phyloP scores from a whole-genome alignment of 2,329 filamentous ascomycete genomes.

The Penicillium crustosum region DNA sequence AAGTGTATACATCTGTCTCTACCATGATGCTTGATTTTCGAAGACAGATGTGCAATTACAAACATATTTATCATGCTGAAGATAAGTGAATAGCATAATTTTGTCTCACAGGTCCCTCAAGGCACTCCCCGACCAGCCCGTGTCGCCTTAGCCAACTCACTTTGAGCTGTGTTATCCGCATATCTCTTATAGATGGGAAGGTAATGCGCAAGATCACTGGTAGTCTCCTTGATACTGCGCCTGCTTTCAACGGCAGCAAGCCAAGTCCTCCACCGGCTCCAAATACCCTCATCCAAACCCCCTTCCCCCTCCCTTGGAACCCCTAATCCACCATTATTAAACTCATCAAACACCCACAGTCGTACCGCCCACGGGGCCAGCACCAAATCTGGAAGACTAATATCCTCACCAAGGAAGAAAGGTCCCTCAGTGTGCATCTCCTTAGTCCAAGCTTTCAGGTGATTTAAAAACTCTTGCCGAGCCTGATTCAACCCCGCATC shows the following conservation, averaged over 20 bases:
- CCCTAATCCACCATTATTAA: slow-evolving; percentile 60
- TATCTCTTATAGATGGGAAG: slow-evolving; percentile 67
- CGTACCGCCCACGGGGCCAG: slow-evolving; percentile 72
- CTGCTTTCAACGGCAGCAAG: slow-evolving; percentile 58
- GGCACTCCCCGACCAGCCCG: slow-evolving; percentile 64
- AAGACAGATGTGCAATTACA: not conserved
- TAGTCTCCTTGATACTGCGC: slow-evolving; percentile 65
- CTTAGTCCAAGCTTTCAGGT: slow-evolving; percentile 60
- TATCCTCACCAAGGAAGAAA: slow-evolving; percentile 64
- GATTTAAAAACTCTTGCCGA: slow-evolving; percentile 57
- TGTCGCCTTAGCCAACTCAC: slow-evolving; percentile 61
- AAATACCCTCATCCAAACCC: slow-evolving; percentile 57
- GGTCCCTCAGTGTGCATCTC: slow-evolving; percentile 64
- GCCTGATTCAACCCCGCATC: slow-evolving; percentile 49
- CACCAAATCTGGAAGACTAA: slow-evolving; percentile 69
- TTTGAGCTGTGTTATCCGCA: slow-evolving; percentile 64
- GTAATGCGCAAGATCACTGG: slow-evolving; percentile 67
- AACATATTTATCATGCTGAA: not conserved
- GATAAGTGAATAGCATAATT: not conserved
- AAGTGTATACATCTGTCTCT: not conserved
- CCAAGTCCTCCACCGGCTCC: slow-evolving; percentile 68
- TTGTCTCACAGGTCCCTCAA: slow-evolving; percentile 34
- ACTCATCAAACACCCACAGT: slow-evolving; percentile 73
- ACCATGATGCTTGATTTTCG: not conserved
- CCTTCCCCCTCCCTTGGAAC: slow-evolving; percentile 42